Percentiles rank a stretch among this genome's conserved stretches.
These are phyloP conservation scores for Neltuma alba DNA, from an alignment of 306 rosid genomes.

Conservation along the genomic window DNA sequence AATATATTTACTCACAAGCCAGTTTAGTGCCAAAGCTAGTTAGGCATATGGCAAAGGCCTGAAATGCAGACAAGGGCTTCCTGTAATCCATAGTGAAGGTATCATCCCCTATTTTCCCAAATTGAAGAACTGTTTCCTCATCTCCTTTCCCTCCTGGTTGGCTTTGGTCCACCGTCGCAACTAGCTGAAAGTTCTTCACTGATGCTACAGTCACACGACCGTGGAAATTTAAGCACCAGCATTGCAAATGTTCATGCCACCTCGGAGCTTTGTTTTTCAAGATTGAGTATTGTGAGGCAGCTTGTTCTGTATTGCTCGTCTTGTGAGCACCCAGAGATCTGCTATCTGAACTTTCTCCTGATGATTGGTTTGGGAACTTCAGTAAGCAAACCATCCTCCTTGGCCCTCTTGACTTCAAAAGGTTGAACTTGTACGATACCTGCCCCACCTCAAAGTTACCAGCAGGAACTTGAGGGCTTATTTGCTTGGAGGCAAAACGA, in stretches of 20 bases:
- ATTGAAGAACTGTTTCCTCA: slow-evolving; percentile 88
- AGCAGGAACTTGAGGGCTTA: slow-evolving; percentile 94
- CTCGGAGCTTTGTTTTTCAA: slow-evolving; percentile 97
- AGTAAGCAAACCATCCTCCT: slow-evolving; percentile 92
- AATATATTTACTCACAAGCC: slow-evolving; percentile 77
- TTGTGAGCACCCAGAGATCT: slow-evolving; percentile 36
- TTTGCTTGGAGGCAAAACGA: slow-evolving; percentile 93
- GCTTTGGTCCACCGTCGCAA: slow-evolving; percentile 80
- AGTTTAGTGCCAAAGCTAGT: slow-evolving; percentile 98
- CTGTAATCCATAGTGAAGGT: slow-evolving; percentile 95
- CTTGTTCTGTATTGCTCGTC: slow-evolving; percentile 43
- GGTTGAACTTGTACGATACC: slow-evolving; percentile 91
- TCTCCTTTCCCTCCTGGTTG: slow-evolving; percentile 94
- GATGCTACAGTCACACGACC: slow-evolving; percentile 99
- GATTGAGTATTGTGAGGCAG: slow-evolving; percentile 52
- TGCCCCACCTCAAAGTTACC: slow-evolving; percentile 94
- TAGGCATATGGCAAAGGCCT: slow-evolving; percentile 96
- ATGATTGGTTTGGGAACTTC: slow-evolving; percentile 60
- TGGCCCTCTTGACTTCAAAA: slow-evolving; percentile 96
- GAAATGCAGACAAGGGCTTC: slow-evolving; percentile 92
- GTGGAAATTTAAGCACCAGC: slow-evolving; percentile 99
- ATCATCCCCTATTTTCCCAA: slow-evolving; percentile 94
- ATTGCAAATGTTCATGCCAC: slow-evolving; percentile 94
- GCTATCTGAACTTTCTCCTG: slow-evolving; percentile 48
- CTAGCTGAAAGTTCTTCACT: slow-evolving; percentile 95